phyloP scores from a whole-genome alignment of 805 yeast genomes.

The Lipomyces yamadae region DNA sequence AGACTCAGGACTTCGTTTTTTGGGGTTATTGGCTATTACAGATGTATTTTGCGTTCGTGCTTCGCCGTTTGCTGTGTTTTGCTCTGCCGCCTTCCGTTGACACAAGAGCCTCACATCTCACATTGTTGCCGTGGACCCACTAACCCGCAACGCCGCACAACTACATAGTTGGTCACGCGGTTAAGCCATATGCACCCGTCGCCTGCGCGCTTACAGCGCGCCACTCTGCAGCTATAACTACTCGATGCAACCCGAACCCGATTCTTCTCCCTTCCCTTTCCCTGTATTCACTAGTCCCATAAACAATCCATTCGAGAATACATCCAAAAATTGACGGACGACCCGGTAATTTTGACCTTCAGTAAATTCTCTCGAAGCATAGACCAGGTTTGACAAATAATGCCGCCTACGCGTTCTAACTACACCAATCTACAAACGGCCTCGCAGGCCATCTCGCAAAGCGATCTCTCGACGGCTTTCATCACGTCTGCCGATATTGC shows the following conservation, averaged over 20 bases:
- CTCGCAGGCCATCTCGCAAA: constrained; percentile 14
- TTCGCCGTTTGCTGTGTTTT: too few relatives aligned
- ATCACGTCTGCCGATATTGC: constrained; percentile 9
- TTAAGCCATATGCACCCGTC: background rate
- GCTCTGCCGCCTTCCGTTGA: too few relatives aligned
- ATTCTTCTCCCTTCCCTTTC: constrained; percentile 25
- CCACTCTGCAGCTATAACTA: background rate
- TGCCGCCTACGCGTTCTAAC: constrained; percentile 4
- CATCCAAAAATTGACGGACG: background rate
- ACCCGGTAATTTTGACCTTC: background rate
- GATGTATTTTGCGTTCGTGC: too few relatives aligned
- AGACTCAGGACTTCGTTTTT: too few relatives aligned
- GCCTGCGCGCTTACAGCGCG: background rate
- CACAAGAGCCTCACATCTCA: too few relatives aligned
- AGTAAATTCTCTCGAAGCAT: background rate
- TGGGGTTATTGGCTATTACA: background rate
- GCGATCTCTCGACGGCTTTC: constrained; percentile 20
- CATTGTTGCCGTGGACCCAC: background rate
- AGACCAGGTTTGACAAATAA: background rate
- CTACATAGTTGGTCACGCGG: background rate
- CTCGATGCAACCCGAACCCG: constrained; percentile 25
- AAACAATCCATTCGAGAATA: background rate
- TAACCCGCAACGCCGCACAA: constrained; percentile 8
- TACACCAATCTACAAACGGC: constrained; percentile 7
- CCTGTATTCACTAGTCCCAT: constrained; percentile 14